Conservation (phyloP, 2,329 filamentous ascomycete species). For the Xylaria hypoxylon region DNA sequence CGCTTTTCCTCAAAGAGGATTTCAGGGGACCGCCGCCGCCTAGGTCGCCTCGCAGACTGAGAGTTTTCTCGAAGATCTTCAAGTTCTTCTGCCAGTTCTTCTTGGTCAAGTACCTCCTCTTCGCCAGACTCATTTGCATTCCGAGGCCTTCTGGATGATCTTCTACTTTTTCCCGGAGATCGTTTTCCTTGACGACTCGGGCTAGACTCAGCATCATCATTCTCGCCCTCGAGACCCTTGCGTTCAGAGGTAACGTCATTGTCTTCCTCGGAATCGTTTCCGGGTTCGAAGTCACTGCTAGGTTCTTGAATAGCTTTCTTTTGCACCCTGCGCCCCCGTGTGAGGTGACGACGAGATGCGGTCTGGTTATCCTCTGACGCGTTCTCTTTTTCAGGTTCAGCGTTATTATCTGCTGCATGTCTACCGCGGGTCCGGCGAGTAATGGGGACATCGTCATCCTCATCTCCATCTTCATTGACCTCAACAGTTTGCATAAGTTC, state of each 20-base stretch:
- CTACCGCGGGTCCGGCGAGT: conserved; percentile 58
- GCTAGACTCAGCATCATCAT: conserved; percentile 61
- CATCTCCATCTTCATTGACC: conserved; percentile 53
- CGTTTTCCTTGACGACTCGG: conserved; percentile 63
- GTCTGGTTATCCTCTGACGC: conserved; percentile 46
- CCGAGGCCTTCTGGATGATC: conserved; percentile 60
- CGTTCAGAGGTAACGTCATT: conserved; percentile 57
- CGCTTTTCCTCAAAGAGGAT: conserved; percentile 69
- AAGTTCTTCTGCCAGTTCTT: conserved; percentile 75
- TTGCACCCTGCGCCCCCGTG: conserved; percentile 58
- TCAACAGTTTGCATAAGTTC: conserved; percentile 50
- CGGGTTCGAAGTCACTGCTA: conserved; percentile 72
- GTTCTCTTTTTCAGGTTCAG: conserved; percentile 42
- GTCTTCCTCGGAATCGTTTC: conserved; percentile 68
- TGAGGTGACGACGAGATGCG: conserved; percentile 60
- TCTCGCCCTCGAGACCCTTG: conserved; percentile 48
- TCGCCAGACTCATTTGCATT: conserved; percentile 65
- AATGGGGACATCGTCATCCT: conserved; percentile 63
- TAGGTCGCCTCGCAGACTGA: conserved; percentile 61
- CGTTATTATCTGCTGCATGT: conserved; percentile 35
- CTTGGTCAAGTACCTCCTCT: conserved; percentile 69
- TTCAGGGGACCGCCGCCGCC: conserved; percentile 62
- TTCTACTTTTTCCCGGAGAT: conserved; percentile 52
- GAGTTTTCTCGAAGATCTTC: conserved; percentile 70
- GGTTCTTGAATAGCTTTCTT: conserved; percentile 63